Percentiles rank a stretch among this genome's conserved stretches.
These are phyloP conservation scores for Epichloe gansuensis DNA, from an alignment of 2,329 filamentous ascomycete genomes.

Conservation along the genomic window DNA sequence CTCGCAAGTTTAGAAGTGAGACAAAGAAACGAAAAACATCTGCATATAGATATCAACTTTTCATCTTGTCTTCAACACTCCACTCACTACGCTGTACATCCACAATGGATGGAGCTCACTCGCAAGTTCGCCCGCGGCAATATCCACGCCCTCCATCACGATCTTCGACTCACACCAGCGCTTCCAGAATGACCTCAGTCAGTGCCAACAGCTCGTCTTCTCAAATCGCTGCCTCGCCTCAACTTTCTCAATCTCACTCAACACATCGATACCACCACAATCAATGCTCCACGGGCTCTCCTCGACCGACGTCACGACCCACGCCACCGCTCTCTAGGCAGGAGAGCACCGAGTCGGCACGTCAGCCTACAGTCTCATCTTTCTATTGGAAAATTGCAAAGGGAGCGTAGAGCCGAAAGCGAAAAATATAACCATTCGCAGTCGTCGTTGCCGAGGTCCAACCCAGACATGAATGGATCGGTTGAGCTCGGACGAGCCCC, in stretches of 20 bases:
- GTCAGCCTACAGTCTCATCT: conserved; percentile 32
- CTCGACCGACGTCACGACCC: conserved; percentile 27
- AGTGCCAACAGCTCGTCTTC: conserved; percentile 32
- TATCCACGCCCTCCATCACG: conserved; percentile 33
- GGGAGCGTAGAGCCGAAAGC: conserved; percentile 36
- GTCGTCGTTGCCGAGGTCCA: conserved; percentile 21
- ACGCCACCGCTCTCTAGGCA: conserved; percentile 31
- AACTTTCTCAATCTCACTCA: conserved; percentile 22
- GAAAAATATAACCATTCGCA: conserved; percentile 25
- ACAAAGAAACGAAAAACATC: neutral
- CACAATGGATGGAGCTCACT: conserved; percentile 19
- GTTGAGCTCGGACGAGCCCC: conserved; percentile 26
- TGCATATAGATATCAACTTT: neutral
- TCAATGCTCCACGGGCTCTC: conserved; percentile 21
- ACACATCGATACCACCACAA: conserved; percentile 29
- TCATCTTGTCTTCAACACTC: neutral
- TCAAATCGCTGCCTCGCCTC: conserved; percentile 25
- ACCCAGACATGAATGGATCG: conserved; percentile 26
- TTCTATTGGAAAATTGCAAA: conserved; percentile 43
- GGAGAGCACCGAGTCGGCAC: conserved; percentile 27
- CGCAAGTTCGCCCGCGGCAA: conserved; percentile 15
- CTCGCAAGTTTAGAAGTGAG: neutral
- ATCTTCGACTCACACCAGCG: conserved; percentile 31
- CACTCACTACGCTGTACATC: neutral
- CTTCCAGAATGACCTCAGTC: conserved; percentile 27